Evolutionary conservation across 768 basidiomycete species (phyloP).

Genomic region (Collybia sordida): DNA sequence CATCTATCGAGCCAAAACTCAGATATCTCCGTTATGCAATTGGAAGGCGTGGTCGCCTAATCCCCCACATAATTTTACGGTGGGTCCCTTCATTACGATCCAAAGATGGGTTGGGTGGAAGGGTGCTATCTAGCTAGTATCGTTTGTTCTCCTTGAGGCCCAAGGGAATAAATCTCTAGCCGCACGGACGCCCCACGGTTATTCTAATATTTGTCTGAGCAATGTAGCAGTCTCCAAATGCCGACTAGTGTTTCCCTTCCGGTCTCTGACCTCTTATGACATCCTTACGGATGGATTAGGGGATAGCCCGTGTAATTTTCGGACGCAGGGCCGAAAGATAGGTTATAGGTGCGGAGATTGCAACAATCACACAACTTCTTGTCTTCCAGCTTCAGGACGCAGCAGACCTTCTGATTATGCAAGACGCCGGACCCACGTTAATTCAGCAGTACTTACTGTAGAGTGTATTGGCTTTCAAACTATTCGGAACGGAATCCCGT

Average conservation of each 20-base stretch:
- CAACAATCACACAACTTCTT: slow-evolving; percentile 25
- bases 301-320: slow-evolving; percentile 11
- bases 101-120: slow-evolving; percentile 12
- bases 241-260: slow-evolving; percentile 22
- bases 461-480: slow-evolving; percentile 25
- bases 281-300: slow-evolving; percentile 29
- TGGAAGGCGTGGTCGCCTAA: slow-evolving; percentile 13
- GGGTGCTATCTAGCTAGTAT: slow-evolving; percentile 17
- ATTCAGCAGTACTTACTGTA: slow-evolving; percentile 14
- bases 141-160: slow-evolving; percentile 22
- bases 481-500: slow-evolving; percentile 22
- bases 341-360: slow-evolving; percentile 33
- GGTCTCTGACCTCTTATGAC: slow-evolving; percentile 25
- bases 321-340: slow-evolving; percentile 22
- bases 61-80: not conserved
- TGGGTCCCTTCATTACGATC: not conserved
- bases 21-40: slow-evolving; percentile 14
- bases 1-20: slow-evolving; percentile 17
- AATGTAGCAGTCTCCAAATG: slow-evolving; percentile 12
- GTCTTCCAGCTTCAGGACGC: slow-evolving; percentile 9
- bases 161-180: slow-evolving; percentile 12
- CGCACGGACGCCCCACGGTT: slow-evolving; percentile 24
- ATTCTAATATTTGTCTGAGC: slow-evolving; percentile 23
- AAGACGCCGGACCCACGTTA: slow-evolving; percentile 20
- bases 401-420: slow-evolving; percentile 16